Percentiles rank a stretch among this genome's conserved stretches.
These are phyloP conservation scores for Medicago ruthenica DNA, from an alignment of 306 rosid species.

Conservation along the genomic window DNA sequence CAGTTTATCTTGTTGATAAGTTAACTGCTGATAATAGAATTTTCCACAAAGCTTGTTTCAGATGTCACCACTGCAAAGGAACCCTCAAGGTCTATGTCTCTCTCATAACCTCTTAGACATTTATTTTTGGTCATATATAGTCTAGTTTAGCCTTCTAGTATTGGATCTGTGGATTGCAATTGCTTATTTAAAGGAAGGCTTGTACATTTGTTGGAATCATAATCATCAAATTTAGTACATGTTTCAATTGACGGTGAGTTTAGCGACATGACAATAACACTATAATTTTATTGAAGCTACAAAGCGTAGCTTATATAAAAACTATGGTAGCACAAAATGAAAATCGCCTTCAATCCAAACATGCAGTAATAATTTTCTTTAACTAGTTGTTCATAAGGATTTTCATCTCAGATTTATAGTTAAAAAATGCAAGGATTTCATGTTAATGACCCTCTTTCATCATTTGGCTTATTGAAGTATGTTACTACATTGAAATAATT, in stretches of 20 bases:
- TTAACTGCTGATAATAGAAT: conserved; percentile 90
- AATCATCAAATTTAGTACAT: neutral
- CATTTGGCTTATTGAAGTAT: conserved; percentile 7
- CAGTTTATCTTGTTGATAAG: conserved; percentile 95
- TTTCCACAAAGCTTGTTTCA: conserved; percentile 95
- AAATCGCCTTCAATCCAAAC: neutral
- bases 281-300: neutral
- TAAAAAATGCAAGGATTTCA: conserved; percentile 1
- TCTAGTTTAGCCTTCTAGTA: conserved; percentile 36
- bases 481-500: neutral
- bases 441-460: neutral
- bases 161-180: conserved; percentile 46
- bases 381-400: neutral
- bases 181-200: no score
- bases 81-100: conserved; percentile 81
- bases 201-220: no score
- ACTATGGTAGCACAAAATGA: neutral
- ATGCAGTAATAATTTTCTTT: neutral
- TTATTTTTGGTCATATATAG: conserved; percentile 19
- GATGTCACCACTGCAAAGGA: conserved; percentile 99
- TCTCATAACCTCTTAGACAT: neutral
- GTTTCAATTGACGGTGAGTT: neutral
- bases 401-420: conserved; percentile 23
- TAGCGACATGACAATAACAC: neutral
- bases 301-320: neutral